A percentile compares a stretch with the other conserved stretches of the same genome.
Conservation (phyloP, 2,329 filamentous ascomycete genomes). For the Ampelomyces quisqualis region DNA sequence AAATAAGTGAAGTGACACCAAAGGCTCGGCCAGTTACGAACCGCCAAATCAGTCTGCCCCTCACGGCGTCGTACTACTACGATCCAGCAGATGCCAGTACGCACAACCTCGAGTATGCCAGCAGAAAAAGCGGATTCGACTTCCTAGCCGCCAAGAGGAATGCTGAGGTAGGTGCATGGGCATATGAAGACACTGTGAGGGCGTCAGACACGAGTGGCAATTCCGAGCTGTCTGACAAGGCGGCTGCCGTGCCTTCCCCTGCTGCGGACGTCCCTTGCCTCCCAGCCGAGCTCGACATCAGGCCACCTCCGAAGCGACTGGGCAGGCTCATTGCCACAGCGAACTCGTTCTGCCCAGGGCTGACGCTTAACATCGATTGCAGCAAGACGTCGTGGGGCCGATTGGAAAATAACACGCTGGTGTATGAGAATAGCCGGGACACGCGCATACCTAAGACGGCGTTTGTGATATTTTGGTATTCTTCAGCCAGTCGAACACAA, state of each 20-base stretch:
- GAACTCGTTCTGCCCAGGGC: conserved; percentile 65
- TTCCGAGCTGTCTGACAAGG: conserved; percentile 14
- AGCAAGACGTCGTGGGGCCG: conserved; percentile 78
- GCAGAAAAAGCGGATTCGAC: conserved; percentile 49
- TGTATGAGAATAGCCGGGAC: conserved; percentile 65
- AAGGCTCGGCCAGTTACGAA: conserved; percentile 42
- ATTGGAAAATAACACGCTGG: conserved; percentile 64
- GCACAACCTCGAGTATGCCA: conserved; percentile 51
- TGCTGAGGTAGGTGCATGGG: conserved; percentile 18
- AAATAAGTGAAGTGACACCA: conserved; percentile 42
- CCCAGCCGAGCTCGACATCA: conserved; percentile 34
- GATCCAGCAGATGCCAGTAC: conserved; percentile 48
- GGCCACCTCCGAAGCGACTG: conserved; percentile 50
- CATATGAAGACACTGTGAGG: conserved; percentile 33
- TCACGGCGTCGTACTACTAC: conserved; percentile 50
- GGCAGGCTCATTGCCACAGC: conserved; percentile 66
- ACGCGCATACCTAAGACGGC: conserved; percentile 77
- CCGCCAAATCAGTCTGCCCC: conserved; percentile 48
- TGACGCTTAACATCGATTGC: conserved; percentile 62
- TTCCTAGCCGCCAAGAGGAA: conserved; percentile 34
- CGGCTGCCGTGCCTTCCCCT: conserved; percentile 17
- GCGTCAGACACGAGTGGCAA: conserved; percentile 24
- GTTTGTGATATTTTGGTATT: conserved; percentile 64
- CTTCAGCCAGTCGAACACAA: conserved; percentile 67
- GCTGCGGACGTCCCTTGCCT: conserved; percentile 23